phyloP scores from a whole-genome alignment of 1,284 basidiomycete genomes.

The Trichosporon coremiiforme region DNA sequence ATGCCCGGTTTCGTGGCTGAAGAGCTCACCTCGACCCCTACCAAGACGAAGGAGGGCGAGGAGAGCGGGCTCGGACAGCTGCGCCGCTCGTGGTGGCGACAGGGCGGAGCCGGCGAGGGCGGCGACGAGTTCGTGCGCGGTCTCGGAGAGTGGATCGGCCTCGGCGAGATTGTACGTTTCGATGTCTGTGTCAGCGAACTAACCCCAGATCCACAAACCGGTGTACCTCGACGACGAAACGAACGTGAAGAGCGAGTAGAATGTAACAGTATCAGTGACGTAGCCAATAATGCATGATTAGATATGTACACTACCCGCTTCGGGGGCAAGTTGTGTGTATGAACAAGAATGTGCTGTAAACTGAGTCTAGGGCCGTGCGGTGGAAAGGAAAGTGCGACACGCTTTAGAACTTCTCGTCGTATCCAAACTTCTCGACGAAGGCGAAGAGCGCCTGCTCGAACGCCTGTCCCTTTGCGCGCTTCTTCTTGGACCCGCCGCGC shows the following conservation, averaged over 20 bases:
- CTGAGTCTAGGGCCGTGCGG: not conserved
- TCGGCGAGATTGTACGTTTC: slow-evolving; percentile 46
- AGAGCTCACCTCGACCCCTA: slow-evolving; percentile 24
- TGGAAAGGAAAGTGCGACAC: no score
- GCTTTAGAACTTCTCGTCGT: slow-evolving; percentile 16
- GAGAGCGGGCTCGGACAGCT: not conserved
- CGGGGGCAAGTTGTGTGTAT: not conserved
- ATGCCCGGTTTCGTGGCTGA: slow-evolving; percentile 42
- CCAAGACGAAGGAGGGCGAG: not conserved
- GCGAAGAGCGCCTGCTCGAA: slow-evolving; percentile 41
- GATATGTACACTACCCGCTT: not conserved
- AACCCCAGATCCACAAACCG: slow-evolving; percentile 28
- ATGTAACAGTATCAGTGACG: not conserved
- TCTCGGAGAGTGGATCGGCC: slow-evolving; percentile 51
- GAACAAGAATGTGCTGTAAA: not conserved
- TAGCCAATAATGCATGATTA: not conserved
- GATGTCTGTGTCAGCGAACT: not conserved
- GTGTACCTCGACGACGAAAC: slow-evolving; percentile 23
- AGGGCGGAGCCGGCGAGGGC: slow-evolving; percentile 50
- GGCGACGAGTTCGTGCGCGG: slow-evolving; percentile 52
- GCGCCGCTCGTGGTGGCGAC: slow-evolving; percentile 46
- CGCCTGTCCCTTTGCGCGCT: slow-evolving; percentile 43
- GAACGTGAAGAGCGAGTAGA: not conserved
- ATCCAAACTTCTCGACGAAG: slow-evolving; percentile 25
- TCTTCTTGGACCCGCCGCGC: slow-evolving; percentile 37